These are phyloP conservation scores for Fraxinus platypoda DNA, from an alignment of 305 asterid species.

Conservation along the genomic window DNA sequence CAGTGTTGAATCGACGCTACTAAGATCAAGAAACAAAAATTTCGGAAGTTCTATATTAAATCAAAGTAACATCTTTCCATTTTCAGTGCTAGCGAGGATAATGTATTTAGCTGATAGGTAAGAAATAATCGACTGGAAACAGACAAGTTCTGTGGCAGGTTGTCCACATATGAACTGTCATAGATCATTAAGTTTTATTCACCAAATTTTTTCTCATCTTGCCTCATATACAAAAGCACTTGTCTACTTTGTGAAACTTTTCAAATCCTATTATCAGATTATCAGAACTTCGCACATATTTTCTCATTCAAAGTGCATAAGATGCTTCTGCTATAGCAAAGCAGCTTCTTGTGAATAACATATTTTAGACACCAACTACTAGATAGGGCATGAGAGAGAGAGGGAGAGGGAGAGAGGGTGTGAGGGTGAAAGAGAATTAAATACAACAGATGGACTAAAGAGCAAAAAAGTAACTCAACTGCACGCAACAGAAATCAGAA, in stretches of 20 bases:
- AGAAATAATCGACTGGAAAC: conserved; percentile 9
- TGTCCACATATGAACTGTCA: not conserved
- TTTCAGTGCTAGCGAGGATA: conserved; percentile 8
- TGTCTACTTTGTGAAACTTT: not conserved
- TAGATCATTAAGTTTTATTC: not conserved
- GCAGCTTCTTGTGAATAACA: not conserved
- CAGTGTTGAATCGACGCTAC: not conserved
- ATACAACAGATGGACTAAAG: not conserved
- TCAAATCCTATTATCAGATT: not conserved
- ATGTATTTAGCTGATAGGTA: conserved; percentile 1
- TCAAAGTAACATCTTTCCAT: not conserved
- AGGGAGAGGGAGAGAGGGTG: not conserved
- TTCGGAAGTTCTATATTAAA: not conserved
- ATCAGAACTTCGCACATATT: not conserved
- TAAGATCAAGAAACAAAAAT: not conserved
- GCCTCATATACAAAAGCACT: not conserved
- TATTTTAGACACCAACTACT: not conserved
- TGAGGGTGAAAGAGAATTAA: not conserved
- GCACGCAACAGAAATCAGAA: conserved; percentile 14
- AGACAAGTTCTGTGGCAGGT: not conserved
- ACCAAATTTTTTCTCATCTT: not conserved
- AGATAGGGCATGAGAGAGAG: not conserved
- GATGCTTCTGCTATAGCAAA: conserved; percentile 3
- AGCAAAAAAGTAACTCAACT: not conserved
- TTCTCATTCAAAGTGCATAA: not conserved